phyloP scores from a whole-genome alignment of 176 grass and related monocot species.

The Thalia dealbata region DNA sequence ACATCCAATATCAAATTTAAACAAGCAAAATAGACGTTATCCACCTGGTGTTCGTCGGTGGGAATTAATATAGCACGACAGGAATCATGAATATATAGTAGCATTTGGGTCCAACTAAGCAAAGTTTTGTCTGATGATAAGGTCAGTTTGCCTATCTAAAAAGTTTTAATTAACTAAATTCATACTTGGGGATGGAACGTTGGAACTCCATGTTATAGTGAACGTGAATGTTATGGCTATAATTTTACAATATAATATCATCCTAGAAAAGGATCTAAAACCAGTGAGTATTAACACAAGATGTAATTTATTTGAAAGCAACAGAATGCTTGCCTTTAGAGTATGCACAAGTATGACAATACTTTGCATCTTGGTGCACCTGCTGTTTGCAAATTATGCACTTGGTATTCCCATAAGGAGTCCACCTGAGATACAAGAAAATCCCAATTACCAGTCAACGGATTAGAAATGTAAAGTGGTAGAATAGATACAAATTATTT shows the following conservation, averaged over 20 bases:
- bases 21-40: background rate
- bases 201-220: background rate
- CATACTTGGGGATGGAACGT: no score
- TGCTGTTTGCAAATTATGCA: constrained; percentile 94
- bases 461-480: background rate
- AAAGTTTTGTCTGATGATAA: no score
- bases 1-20: background rate
- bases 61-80: background rate
- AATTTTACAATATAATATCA: background rate
- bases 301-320: background rate
- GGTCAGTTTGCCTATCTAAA: no score
- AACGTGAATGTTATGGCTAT: background rate
- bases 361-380: constrained; percentile 93
- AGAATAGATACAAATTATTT: background rate
- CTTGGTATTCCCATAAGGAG: constrained; percentile 85
- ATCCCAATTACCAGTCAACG: background rate
- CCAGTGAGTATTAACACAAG: background rate
- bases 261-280: background rate
- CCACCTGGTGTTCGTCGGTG: background rate
- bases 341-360: constrained; percentile 96
- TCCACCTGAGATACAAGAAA: constrained; percentile 51
- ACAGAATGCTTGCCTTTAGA: constrained; percentile 60
- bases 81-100: no score
- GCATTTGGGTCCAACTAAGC: no score
- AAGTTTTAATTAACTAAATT: no score